Evolutionary conservation across 192 early-diverging fungal species (phyloP).

Genomic region (Ambispora gerdemannii): DNA sequence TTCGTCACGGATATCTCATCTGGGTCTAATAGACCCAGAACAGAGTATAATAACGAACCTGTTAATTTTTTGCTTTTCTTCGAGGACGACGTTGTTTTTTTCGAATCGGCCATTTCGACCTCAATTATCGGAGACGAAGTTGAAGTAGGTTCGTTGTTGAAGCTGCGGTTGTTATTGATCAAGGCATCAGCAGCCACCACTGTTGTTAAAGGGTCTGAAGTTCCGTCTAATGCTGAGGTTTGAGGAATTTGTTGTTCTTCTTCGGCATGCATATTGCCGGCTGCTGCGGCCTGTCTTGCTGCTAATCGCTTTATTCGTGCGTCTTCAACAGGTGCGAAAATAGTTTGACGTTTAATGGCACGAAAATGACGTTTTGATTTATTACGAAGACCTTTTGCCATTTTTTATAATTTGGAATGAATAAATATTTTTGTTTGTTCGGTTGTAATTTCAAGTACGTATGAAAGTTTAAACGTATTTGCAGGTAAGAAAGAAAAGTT

Average conservation of each 20-base stretch:
- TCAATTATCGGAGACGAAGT: neutral
- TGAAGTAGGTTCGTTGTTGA: too few relatives aligned
- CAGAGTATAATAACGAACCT: neutral
- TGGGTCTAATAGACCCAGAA: neutral
- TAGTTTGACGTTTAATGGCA: slow-evolving; percentile 55
- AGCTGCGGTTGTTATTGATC: neutral
- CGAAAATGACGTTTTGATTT: slow-evolving; percentile 51
- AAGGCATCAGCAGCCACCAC: neutral
- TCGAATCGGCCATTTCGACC: neutral
- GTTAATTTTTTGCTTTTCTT: neutral
- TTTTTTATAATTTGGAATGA: slow-evolving; percentile 27
- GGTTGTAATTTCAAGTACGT: too few relatives aligned
- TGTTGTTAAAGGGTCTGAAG: neutral
- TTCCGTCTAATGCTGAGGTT: neutral
- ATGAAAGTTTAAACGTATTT: too few relatives aligned
- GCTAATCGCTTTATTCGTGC: slow-evolving; percentile 48
- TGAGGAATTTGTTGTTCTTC: neutral
- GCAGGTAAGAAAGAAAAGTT: too few relatives aligned
- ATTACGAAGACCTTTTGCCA: slow-evolving; percentile 48
- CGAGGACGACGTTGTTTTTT: neutral
- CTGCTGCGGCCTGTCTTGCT: slow-evolving; percentile 34
- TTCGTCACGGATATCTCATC: neutral
- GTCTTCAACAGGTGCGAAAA: slow-evolving; percentile 56
- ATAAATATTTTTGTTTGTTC: neutral
- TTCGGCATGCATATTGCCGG: neutral